phyloP scores from a whole-genome alignment of 495 filamentous ascomycete genomes.

The Cladorrhinum samala region DNA sequence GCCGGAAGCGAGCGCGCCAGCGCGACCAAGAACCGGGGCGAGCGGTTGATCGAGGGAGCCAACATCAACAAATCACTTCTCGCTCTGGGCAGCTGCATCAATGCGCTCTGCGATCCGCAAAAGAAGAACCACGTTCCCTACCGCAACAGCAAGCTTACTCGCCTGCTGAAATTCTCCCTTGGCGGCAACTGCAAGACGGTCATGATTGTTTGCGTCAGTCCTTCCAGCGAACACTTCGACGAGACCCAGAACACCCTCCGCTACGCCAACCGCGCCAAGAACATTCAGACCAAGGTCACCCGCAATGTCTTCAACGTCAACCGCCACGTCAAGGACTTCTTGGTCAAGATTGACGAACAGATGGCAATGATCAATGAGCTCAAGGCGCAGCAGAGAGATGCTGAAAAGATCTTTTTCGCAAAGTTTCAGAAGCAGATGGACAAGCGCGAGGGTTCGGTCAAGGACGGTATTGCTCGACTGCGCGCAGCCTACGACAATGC shows the following conservation, averaged over 20 bases:
- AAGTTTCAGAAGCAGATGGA: constrained; percentile 86
- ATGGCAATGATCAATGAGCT: constrained; percentile 90
- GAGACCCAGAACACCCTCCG: constrained; percentile 98
- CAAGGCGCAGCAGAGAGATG: constrained; percentile 83
- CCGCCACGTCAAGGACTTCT: constrained; percentile 94
- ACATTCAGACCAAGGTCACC: constrained; percentile 98
- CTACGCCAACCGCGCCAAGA: constrained; percentile 97
- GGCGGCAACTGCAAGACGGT: constrained; percentile 98
- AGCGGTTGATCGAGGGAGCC: constrained; percentile 84
- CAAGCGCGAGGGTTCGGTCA: constrained; percentile 71
- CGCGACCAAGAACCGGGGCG: constrained; percentile 93
- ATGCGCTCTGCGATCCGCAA: constrained; percentile 89
- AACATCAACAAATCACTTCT: constrained; percentile 99
- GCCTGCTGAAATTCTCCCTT: constrained; percentile 92
- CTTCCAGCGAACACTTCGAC: constrained; percentile 94
- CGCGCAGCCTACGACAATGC: constrained; percentile 81
- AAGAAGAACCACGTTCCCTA: constrained; percentile 96
- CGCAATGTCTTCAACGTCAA: constrained; percentile 99
- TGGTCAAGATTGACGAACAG: constrained; percentile 96
- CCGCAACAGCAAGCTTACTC: constrained; percentile 94
- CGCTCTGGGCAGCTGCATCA: constrained; percentile 95
- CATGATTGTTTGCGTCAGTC: constrained; percentile 99
- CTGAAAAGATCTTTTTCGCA: constrained; percentile 75
- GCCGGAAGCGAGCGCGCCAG: constrained; percentile 95
- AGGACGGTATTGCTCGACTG: constrained; percentile 76